phyloP scores from a whole-genome alignment of 2,329 filamentous ascomycete genomes.

The Colletotrichum truncatum region DNA sequence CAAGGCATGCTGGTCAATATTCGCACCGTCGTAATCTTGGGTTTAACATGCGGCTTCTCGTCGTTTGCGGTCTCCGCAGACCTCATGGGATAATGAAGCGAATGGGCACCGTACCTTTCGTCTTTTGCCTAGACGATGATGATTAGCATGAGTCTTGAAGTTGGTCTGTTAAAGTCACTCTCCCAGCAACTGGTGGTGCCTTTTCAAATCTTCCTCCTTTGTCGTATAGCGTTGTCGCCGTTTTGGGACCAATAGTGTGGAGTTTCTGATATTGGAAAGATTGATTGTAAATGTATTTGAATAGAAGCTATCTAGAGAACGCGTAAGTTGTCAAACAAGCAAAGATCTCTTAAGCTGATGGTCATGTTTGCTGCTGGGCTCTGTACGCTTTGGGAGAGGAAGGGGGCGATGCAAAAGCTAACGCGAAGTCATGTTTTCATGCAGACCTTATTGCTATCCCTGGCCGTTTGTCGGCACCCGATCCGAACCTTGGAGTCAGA shows the following conservation, averaged over 20 bases:
- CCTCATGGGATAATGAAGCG: conserved; percentile 41
- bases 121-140: conserved; percentile 43
- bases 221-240: neutral
- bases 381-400: neutral
- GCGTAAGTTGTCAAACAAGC: neutral
- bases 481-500: neutral
- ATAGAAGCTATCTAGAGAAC: too few relatives aligned
- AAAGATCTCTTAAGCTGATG: too few relatives aligned
- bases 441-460: neutral
- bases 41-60: conserved; percentile 53
- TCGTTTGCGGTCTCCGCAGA: conserved; percentile 56
- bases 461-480: neutral
- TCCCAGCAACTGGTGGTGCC: conserved; percentile 67
- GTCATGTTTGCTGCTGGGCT: neutral
- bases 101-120: conserved; percentile 62
- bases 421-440: neutral
- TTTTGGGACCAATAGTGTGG: too few relatives aligned
- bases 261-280: too few relatives aligned
- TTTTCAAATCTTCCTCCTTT: conserved; percentile 53
- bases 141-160: neutral
- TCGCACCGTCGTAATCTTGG: conserved; percentile 52
- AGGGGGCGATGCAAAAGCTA: neutral
- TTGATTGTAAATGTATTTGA: too few relatives aligned
- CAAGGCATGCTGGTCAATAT: neutral
- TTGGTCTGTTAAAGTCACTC: conserved; percentile 40